phyloP scores from a whole-genome alignment of 208 protist genomes.

The Porcisia deanei region DNA sequence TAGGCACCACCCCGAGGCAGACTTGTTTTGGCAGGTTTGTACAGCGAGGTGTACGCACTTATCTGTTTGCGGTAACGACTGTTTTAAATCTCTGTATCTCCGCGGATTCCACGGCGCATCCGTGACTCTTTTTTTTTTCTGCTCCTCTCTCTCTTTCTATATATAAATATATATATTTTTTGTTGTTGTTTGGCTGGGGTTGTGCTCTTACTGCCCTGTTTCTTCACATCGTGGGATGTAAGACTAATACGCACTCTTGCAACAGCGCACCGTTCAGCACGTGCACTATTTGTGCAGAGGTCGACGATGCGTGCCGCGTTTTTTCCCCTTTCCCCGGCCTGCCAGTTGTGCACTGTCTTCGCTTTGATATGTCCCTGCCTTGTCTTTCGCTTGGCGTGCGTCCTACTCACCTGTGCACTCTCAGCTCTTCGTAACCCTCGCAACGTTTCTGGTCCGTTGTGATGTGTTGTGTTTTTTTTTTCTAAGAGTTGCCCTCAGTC shows the following conservation, averaged over 20 bases:
- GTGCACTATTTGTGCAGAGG: too few species aligned
- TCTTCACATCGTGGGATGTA: background rate
- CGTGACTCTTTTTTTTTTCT: too few species aligned
- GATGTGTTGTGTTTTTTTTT: too few species aligned
- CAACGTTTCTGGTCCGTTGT: background rate
- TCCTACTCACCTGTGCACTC: background rate
- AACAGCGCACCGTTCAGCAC: background rate
- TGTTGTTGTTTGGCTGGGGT: background rate
- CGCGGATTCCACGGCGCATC: too few species aligned
- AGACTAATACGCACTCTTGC: background rate
- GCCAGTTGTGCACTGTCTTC: background rate
- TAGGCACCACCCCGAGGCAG: background rate
- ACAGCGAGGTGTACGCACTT: too few species aligned
- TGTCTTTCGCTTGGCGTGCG: constrained; percentile 7
- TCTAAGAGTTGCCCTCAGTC: background rate
- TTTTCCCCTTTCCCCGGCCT: background rate
- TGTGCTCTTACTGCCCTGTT: background rate
- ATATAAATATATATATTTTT: background rate
- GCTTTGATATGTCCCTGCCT: background rate
- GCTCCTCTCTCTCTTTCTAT: too few species aligned
- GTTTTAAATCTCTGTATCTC: too few species aligned
- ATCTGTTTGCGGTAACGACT: too few species aligned
- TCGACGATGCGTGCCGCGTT: background rate
- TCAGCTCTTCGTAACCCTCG: background rate
- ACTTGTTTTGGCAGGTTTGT: too few species aligned